Conservation (phyloP, 129 eudicot species). For the Lonicera japonica region DNA sequence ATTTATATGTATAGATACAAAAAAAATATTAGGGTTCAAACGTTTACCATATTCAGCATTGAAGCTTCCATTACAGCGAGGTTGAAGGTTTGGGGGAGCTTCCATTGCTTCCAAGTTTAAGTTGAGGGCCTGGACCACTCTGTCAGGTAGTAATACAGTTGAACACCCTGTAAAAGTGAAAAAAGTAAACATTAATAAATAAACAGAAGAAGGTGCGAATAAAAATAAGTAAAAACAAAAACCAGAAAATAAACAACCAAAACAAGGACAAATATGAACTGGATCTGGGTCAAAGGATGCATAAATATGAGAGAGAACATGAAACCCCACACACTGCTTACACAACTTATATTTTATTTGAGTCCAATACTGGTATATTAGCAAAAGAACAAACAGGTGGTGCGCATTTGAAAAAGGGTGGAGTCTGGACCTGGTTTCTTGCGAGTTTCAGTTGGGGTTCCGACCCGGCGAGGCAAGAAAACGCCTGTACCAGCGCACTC, state of each 20-base stretch:
- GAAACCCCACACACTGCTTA: slow-evolving; percentile 1
- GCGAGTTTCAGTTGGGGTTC: slow-evolving; percentile 43
- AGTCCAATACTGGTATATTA: too few relatives aligned
- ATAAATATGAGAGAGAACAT: background rate
- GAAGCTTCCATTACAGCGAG: slow-evolving; percentile 15
- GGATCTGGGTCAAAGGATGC: slow-evolving; percentile 9
- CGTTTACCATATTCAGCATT: slow-evolving; percentile 33
- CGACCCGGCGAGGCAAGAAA: slow-evolving; percentile 69
- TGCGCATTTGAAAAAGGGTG: background rate
- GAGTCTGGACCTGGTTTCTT: slow-evolving; percentile 46
- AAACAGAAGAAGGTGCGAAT: too few relatives aligned
- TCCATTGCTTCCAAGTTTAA: slow-evolving; percentile 48
- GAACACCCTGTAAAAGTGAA: slow-evolving; percentile 38
- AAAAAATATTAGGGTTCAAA: background rate
- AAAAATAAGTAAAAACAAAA: too few relatives aligned
- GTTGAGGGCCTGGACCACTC: slow-evolving; percentile 71
- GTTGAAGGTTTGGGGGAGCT: slow-evolving; percentile 26
- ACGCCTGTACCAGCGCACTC: slow-evolving; percentile 85
- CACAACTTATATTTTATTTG: background rate
- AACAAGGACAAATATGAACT: background rate
- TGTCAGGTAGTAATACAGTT: slow-evolving; percentile 62
- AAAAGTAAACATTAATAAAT: background rate
- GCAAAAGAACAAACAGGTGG: too few relatives aligned
- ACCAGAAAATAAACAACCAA: background rate
- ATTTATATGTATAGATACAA: background rate